phyloP scores from a whole-genome alignment of 768 basidiomycete species.

The Mrakia gelida region DNA sequence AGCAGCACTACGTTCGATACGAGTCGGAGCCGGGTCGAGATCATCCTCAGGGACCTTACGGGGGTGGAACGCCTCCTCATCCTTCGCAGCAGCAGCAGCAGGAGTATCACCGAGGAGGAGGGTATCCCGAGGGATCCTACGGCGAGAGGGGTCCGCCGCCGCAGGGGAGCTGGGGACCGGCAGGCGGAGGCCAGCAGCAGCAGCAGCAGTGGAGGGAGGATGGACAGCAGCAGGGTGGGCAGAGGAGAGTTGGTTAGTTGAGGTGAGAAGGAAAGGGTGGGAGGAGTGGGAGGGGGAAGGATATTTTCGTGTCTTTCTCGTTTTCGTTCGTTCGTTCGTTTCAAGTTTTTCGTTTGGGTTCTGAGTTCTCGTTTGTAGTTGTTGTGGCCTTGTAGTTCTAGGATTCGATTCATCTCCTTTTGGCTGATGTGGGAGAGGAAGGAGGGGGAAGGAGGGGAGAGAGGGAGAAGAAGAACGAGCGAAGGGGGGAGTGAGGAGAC shows the following conservation, averaged over 20 bases:
- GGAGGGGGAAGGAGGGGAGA: too few species aligned
- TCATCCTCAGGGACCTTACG: background rate
- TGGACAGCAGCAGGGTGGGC: background rate
- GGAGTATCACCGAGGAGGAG: background rate
- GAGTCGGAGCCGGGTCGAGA: background rate
- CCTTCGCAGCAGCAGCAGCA: background rate
- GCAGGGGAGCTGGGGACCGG: background rate
- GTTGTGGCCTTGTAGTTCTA: background rate
- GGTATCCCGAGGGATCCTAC: background rate
- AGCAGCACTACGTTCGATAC: background rate
- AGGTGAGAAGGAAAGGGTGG: background rate
- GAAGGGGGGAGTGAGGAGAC: too few species aligned
- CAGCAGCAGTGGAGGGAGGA: background rate
- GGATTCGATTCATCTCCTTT: background rate
- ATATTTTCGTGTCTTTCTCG: background rate
- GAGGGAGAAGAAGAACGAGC: too few species aligned
- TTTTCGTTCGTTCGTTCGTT: background rate
- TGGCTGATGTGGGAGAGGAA: background rate
- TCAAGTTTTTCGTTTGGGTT: too few species aligned
- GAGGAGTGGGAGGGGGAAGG: background rate
- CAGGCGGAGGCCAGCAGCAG: background rate
- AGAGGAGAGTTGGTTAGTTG: background rate
- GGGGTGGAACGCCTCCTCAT: background rate
- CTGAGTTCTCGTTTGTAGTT: background rate
- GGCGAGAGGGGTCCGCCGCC: background rate